Evolutionary conservation across 306 rosid genomes (phyloP).

Genomic region (Cicer arietinum): DNA sequence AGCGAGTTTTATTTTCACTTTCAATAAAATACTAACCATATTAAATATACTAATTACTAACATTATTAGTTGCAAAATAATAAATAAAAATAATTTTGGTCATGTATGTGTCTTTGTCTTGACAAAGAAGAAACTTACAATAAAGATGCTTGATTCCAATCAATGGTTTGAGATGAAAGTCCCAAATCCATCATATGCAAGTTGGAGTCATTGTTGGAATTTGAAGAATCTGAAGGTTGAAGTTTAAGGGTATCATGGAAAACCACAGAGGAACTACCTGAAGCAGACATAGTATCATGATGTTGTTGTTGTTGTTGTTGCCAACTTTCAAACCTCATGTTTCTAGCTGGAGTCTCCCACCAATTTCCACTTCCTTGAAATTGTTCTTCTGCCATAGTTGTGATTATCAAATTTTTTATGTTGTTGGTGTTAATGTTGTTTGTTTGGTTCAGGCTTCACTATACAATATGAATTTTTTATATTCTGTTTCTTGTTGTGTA

Average conservation of each 20-base stretch:
- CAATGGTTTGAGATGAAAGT: constrained; percentile 69
- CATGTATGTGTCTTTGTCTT: constrained; percentile 5
- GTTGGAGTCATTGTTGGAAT: constrained; percentile 58
- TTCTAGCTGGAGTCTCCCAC: constrained; percentile 79
- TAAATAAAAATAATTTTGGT: too few relatives aligned
- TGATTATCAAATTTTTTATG: not conserved
- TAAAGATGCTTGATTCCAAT: constrained; percentile 83
- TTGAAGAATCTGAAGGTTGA: constrained; percentile 54
- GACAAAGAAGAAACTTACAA: constrained; percentile 64
- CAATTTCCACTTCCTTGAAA: constrained; percentile 76
- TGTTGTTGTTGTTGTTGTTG: constrained; percentile 38
- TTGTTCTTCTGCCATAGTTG: constrained; percentile 80
- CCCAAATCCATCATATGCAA: constrained; percentile 87
- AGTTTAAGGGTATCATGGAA: constrained; percentile 67
- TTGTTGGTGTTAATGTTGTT: not conserved
- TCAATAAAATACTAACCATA: too few relatives aligned
- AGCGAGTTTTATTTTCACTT: too few relatives aligned
- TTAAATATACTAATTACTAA: too few relatives aligned
- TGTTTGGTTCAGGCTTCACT: constrained; percentile 6
- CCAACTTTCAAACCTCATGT: constrained; percentile 73
- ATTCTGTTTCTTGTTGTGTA: not conserved
- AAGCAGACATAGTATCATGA: constrained; percentile 47
- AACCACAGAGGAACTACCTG: constrained; percentile 58
- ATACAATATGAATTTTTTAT: constrained; percentile 9
- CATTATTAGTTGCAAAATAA: too few relatives aligned